Evolutionary conservation across 139 green algal genomes (phyloP), one percentile per base, ranked within the genome.

Genomic region (Chlamydomonas eustigma): DNA sequence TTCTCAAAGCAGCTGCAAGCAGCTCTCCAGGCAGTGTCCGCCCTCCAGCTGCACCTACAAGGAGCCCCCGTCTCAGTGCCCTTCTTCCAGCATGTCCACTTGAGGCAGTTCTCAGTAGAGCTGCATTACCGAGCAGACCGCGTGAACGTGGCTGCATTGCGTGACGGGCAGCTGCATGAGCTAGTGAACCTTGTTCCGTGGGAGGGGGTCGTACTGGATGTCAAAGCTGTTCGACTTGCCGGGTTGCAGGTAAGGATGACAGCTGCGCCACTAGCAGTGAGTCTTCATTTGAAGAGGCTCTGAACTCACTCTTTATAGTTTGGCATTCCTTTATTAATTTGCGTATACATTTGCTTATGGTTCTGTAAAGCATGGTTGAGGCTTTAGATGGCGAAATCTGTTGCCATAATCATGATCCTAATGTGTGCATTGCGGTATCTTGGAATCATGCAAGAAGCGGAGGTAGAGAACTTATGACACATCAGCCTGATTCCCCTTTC

Each of bases 141-240:
- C 12, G 76, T 75, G 1, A 80, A 88, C 32, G 64, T 90, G 24
- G 50, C 67, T 25, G 76, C 71, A 4, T 79, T 86, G 28, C 74
- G 52, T 32, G 75, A 86, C 35, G 88, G 89, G 6, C 79, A 68
- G 22, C 67, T 90, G 30, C 22, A 84, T 31, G 88, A 93, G 83
- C 79, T 93, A n/a, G 51, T 92, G 2, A 93, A 93, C 74, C 65
- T 94, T 67, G 85, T 92, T 67, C 87, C 87, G 32, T 91, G 88
- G 86, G 88, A 86, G 2, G 88, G 86, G 0, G 81, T 94, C n/a
- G 80, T 84, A 50, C 69, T 94, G 37, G 32, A 68, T 24, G 78
- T 91, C 30, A 82, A 80, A 8, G 70, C 66, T 2, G 67, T 92
- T 69, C 34, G 51, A 39, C 80, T 92, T 37, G 71, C 66, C 4